Base-by-base conservation (phyloP, 129 eudicot species). In the Saposhnikovia divaricata region DNA sequence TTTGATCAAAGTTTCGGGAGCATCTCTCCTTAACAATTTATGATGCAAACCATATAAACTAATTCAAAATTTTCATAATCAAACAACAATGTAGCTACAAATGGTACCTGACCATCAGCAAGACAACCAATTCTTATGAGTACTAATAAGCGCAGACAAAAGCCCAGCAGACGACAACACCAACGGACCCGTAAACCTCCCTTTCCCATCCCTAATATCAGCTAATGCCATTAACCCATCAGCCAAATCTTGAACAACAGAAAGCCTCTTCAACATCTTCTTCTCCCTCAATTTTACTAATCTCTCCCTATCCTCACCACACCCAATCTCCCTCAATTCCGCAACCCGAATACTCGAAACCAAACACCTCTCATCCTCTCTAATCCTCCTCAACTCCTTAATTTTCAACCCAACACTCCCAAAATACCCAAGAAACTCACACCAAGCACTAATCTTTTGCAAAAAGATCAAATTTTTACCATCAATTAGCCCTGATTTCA, bases 171-270 rank as follows among this genome's bases (percentile, higher is more conserved):
- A 89, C 11, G 98, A 89, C 68, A 92, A 1, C 83, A 92, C 38
- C 6, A 90, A 11, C 51, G 98, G 97, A 82, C 82, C 87, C 14
- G 91, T 85, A 9, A 95, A 78, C 85, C 79, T 72, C 53, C 97
- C 97, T 43, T 84, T 85, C 6, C 96, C 91, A 38, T 87, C 98
- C 18, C 96, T 78, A 72, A 95, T 86, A 84, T 95, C 98, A 27
- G 89, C 96, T 79, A 95, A 83, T n/a, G 98, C 93, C 98, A 95
- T 95, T 76, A 95, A 85, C 28, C 92, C 97, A 85, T 95, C 97
- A 9, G 94, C 93, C 81, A 89, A 73, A 85, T 95, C 98, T 61
- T 92, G 97, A 76, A 95, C 88, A 43, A 92, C 72, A 28, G 97
- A 92, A 31, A 95, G 77, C 91, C 82, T 81, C 84, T 95, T 95